These are phyloP conservation scores for Amanita molliuscula DNA, from an alignment of 768 basidiomycete species.

Conservation along the genomic window DNA sequence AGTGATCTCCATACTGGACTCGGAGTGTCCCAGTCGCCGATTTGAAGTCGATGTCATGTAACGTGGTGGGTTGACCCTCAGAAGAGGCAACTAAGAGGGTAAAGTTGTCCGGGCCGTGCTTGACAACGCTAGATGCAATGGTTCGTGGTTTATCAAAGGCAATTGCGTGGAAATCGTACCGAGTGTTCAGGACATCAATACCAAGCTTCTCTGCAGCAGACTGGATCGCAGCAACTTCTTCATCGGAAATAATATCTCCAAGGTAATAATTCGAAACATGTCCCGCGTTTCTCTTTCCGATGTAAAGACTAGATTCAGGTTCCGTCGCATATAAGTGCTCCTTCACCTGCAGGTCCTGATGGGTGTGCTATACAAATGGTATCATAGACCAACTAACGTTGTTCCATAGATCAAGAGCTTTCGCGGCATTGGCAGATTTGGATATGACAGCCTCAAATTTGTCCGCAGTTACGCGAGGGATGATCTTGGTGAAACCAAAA, in stretches of 20 bases:
- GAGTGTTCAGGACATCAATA: conserved; percentile 75
- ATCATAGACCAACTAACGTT: conserved; percentile 28
- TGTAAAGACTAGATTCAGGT: conserved; percentile 60
- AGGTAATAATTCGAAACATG: conserved; percentile 84
- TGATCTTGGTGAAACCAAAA: conserved; percentile 81
- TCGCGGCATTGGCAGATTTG: conserved; percentile 45
- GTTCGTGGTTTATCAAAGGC: not conserved
- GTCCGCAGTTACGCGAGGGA: conserved; percentile 54
- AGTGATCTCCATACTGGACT: conserved; percentile 71
- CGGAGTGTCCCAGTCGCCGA: conserved; percentile 39
- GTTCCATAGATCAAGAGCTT: conserved; percentile 52
- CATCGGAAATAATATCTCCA: conserved; percentile 60
- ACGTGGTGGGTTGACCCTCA: conserved; percentile 24
- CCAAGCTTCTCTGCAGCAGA: conserved; percentile 62
- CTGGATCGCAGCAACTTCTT: conserved; percentile 71
- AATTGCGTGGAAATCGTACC: conserved; percentile 28
- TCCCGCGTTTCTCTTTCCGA: conserved; percentile 71
- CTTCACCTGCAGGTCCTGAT: conserved; percentile 38
- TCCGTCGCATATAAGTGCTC: conserved; percentile 60
- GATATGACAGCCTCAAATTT: conserved; percentile 57
- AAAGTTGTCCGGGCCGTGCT: conserved; percentile 52
- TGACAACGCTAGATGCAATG: conserved; percentile 44
- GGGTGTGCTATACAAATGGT: not conserved
- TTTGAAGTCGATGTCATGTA: conserved; percentile 36
- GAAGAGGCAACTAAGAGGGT: conserved; percentile 70